Percentiles rank a stretch among this genome's conserved stretches.
phyloP scores from a whole-genome alignment of 108 stramenopile genomes.

The Chaetoceros tenuissimus region DNA sequence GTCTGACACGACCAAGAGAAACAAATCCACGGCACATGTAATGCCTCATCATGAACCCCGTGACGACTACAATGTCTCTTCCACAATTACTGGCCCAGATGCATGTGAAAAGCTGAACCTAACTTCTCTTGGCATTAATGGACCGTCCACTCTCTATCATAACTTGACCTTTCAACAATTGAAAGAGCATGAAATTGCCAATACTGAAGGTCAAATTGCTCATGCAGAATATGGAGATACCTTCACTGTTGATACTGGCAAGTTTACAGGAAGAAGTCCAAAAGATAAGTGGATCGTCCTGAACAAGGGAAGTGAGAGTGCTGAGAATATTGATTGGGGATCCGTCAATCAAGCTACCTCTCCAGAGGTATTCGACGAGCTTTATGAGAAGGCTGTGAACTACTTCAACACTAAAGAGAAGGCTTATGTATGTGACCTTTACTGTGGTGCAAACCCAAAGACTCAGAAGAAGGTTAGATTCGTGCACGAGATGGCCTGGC shows the following conservation, averaged over 20 bases:
- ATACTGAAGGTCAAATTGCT: conserved; percentile 85
- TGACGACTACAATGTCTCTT: conserved; percentile 69
- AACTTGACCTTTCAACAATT: conserved; percentile 92
- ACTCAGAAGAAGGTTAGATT: conserved; percentile 90
- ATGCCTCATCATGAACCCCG: conserved; percentile 24
- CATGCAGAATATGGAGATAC: conserved; percentile 81
- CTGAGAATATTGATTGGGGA: conserved; percentile 90
- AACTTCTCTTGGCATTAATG: conserved; percentile 65
- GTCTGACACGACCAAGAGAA: too few relatives aligned
- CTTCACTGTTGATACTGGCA: conserved; percentile 93
- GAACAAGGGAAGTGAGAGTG: conserved; percentile 58
- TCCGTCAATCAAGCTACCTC: conserved; percentile 87
- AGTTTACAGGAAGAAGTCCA: conserved; percentile 95
- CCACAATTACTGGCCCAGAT: conserved; percentile 49
- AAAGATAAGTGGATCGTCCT: conserved; percentile 92
- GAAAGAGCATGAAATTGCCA: conserved; percentile 83
- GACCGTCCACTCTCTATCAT: conserved; percentile 68
- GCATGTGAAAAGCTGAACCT: conserved; percentile 72
- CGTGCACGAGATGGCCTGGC: conserved; percentile 97
- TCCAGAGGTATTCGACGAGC: conserved; percentile 89
- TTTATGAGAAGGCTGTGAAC: conserved; percentile 85
- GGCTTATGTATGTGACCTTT: conserved; percentile 91
- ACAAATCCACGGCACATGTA: too few relatives aligned
- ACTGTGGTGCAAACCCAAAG: conserved; percentile 83
- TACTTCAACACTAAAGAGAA: conserved; percentile 85